Percentiles rank a stretch among this genome's conserved stretches.
Conservation (phyloP, 805 yeast species). For the Tetrapisispora iriomotensis region DNA sequence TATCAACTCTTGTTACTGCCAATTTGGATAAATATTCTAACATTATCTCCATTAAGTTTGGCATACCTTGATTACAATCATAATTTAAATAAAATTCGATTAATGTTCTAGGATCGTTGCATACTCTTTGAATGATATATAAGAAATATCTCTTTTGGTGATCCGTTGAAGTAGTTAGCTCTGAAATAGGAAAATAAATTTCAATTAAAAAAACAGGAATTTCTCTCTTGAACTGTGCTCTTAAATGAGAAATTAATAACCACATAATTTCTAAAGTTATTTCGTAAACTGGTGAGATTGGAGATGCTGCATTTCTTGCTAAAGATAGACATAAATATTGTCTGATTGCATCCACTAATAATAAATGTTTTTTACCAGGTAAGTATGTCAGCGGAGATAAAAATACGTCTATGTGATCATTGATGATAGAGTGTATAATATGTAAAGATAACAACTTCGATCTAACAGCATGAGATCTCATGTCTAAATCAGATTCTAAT, state of each 20-base stretch:
- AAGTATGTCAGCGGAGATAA: slow-evolving; percentile 48
- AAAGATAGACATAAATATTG: slow-evolving; percentile 75
- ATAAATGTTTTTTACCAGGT: slow-evolving; percentile 43
- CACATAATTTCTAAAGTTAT: slow-evolving; percentile 88
- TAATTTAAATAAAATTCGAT: slow-evolving; percentile 91
- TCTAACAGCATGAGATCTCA: slow-evolving; percentile 86
- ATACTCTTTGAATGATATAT: slow-evolving; percentile 67
- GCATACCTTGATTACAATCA: slow-evolving; percentile 77
- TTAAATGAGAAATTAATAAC: slow-evolving; percentile 71
- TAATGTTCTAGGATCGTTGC: slow-evolving; percentile 80
- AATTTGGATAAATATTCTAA: slow-evolving; percentile 62
- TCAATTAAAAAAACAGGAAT: slow-evolving; percentile 90
- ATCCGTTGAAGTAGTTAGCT: slow-evolving; percentile 79
- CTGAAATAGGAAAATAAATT: slow-evolving; percentile 88
- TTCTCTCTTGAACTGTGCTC: slow-evolving; percentile 84
- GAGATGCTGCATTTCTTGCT: slow-evolving; percentile 87
- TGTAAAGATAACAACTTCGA: slow-evolving; percentile 84
- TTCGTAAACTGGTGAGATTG: slow-evolving; percentile 85
- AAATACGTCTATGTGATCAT: slow-evolving; percentile 77
- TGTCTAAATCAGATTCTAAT: slow-evolving; percentile 68
- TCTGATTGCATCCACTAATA: slow-evolving; percentile 69
- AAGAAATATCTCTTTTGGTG: slow-evolving; percentile 88
- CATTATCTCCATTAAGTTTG: slow-evolving; percentile 77
- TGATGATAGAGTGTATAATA: slow-evolving; percentile 74
- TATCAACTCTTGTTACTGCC: slow-evolving; percentile 62